Percentiles rank a stretch among this genome's conserved stretches.
These are phyloP conservation scores for Globisporangium nunn DNA, from an alignment of 352 stramenopile species.

Conservation along the genomic window DNA sequence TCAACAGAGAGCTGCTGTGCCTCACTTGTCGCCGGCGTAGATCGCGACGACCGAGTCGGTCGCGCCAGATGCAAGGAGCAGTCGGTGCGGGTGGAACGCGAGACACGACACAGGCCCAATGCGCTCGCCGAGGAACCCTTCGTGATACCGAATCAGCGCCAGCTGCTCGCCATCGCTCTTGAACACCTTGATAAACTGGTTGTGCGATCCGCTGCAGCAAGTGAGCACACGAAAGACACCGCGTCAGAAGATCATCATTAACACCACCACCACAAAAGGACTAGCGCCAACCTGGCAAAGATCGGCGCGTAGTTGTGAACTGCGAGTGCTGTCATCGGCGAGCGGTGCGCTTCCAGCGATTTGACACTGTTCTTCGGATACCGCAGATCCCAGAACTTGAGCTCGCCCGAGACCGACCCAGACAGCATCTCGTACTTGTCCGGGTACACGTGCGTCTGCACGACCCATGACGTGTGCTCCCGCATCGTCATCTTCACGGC, in stretches of 20 bases:
- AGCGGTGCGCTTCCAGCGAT: slow-evolving; percentile 87
- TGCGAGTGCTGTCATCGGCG: slow-evolving; percentile 94
- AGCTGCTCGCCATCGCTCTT: slow-evolving; percentile 85
- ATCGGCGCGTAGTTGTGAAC: slow-evolving; percentile 95
- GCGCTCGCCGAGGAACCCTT: slow-evolving; percentile 94
- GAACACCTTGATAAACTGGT: slow-evolving; percentile 99
- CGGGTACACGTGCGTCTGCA: slow-evolving; percentile 84
- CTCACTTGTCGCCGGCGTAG: slow-evolving; percentile 12
- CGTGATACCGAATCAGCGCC: slow-evolving; percentile 91
- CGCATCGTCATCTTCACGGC: slow-evolving; percentile 64
- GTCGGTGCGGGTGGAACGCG: slow-evolving; percentile 95
- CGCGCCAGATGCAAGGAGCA: slow-evolving; percentile 94
- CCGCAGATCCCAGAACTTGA: slow-evolving; percentile 97
- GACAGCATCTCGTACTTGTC: slow-evolving; percentile 89
- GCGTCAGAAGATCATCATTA: slow-evolving; percentile 1
- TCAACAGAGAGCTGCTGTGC: too few relatives aligned
- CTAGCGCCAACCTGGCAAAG: slow-evolving; percentile 76
- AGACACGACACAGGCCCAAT: slow-evolving; percentile 96
- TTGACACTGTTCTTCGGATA: slow-evolving; percentile 75
- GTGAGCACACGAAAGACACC: background rate
- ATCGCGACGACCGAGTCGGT: slow-evolving; percentile 94
- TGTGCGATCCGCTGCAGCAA: slow-evolving; percentile 88
- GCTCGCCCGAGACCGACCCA: slow-evolving; percentile 90
- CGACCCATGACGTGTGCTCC: slow-evolving; percentile 95
- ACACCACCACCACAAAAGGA: background rate